phyloP scores from a whole-genome alignment of 306 rosid genomes.

The cucumber (Cucumis sativus) region DNA sequence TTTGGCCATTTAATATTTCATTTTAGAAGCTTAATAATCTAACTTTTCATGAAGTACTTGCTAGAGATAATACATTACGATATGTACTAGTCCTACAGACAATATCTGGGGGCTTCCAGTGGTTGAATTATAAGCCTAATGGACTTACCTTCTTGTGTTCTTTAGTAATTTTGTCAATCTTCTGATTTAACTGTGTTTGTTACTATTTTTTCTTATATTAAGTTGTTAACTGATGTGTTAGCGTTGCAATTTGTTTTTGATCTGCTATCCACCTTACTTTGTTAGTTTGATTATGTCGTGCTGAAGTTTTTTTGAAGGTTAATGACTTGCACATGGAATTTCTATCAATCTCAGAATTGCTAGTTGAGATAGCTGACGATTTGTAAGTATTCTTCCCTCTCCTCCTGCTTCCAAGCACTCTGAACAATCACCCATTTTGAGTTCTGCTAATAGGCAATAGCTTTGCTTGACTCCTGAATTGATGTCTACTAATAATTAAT shows the following conservation, averaged over 20 bases:
- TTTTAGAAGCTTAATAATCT: not conserved
- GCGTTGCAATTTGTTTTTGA: not conserved
- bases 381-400: conserved; percentile 42
- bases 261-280: not conserved
- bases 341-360: conserved; percentile 73
- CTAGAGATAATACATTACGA: not conserved
- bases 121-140: not conserved
- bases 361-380: conserved; percentile 87
- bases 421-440: not conserved
- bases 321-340: conserved; percentile 85
- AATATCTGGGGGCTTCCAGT: not conserved
- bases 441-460: not conserved
- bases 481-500: conserved; percentile 12
- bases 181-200: not conserved
- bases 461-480: not conserved
- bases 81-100: not conserved
- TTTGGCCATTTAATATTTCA: too few relatives aligned
- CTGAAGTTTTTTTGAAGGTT: conserved; percentile 47
- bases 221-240: not conserved
- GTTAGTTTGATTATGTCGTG: conserved; percentile 9
- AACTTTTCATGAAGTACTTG: not conserved
- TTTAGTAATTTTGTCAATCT: not conserved
- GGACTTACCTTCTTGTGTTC: not conserved
- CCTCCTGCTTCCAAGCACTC: not conserved
- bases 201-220: not conserved